These are phyloP conservation scores for Termitomyces sp. DNA, from an alignment of 768 basidiomycete species.

Conservation along the genomic window DNA sequence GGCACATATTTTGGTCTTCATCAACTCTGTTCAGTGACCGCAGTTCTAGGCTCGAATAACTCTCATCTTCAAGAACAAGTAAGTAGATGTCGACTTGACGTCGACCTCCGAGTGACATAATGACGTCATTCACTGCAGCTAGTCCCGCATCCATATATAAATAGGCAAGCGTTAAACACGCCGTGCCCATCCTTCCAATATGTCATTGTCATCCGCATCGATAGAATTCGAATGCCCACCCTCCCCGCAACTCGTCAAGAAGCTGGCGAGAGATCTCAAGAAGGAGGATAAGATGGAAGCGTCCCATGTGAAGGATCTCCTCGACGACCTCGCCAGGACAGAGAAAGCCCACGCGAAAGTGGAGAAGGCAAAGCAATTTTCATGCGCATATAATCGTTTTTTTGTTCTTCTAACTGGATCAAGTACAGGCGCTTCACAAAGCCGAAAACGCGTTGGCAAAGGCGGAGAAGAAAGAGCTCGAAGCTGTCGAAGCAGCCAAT, in stretches of 20 bases:
- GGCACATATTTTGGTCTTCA: too few relatives aligned
- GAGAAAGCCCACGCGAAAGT: constrained; percentile 10
- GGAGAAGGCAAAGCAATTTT: constrained; percentile 1
- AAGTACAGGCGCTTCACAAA: constrained; percentile 9
- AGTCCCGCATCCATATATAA: background rate
- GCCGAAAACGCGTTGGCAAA: constrained; percentile 25
- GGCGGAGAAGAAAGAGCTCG: constrained; percentile 47
- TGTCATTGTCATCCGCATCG: background rate
- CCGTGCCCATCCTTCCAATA: too few relatives aligned
- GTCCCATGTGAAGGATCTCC: constrained; percentile 5
- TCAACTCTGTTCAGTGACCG: too few relatives aligned
- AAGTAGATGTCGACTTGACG: too few relatives aligned
- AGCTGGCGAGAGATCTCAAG: constrained; percentile 12
- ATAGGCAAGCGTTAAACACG: background rate
- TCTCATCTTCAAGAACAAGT: too few relatives aligned
- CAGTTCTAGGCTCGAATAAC: too few relatives aligned
- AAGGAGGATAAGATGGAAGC: constrained; percentile 14
- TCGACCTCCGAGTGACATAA: too few relatives aligned
- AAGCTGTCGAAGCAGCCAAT: constrained; percentile 45
- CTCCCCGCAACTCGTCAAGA: constrained; percentile 7
- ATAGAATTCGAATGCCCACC: background rate
- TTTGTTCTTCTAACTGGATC: background rate
- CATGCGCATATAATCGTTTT: background rate
- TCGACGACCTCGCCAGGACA: constrained; percentile 11
- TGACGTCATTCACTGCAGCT: background rate